Base-by-base conservation (phyloP, 202 grass and related monocot genomes). In the Digitaria exilis region DNA sequence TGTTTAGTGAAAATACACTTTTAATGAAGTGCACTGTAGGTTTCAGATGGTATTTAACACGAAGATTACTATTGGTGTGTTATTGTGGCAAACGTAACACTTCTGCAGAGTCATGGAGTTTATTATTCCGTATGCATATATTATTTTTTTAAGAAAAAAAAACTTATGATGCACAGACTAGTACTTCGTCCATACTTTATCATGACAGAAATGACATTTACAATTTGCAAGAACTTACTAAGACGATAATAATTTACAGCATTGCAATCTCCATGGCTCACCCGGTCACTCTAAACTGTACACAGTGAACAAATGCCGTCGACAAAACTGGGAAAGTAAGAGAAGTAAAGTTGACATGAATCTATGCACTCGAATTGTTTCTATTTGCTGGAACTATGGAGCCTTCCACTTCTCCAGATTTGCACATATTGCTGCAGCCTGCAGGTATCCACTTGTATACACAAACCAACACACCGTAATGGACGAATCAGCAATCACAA, bases 361-460 rank as follows among this genome's bases (percentile, higher is more conserved):
- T 77, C 58, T 59, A 35, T 73, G 65, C 58, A 71, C 30, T 19
- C 44, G 24, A 56, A 8, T 31, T 72, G 15, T 56, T 58, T 76
- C 65, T 72, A 67, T 25, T 73, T 71, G 26, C 4, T 72, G 6
- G 18, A 70, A 46, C 49, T 59, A 7, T 43, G 25, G 52, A 16
- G 52, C 64, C 63, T 57, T 42, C 12, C 35, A 71, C 28, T 17
- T 55, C 22, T 49, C 22, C 43, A 69, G 39, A 81, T 22, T 61
- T 77, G 45, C 12, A 77, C 2, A 65, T 16, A 76, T 65, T 54
- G 71, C 71, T 61, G 71, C 17, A 69, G 16, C 37, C 6, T 39
- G 37, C n/a, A n/a, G n/a, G n/a, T n/a, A n/a, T n/a, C 26, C 3
- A 19, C 37, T 49, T 82, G 52, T 83, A n/a, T 83, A 90, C 84